Conservation (phyloP, 2,329 filamentous ascomycete species). For the Sclerotinia sclerotiorum region DNA sequence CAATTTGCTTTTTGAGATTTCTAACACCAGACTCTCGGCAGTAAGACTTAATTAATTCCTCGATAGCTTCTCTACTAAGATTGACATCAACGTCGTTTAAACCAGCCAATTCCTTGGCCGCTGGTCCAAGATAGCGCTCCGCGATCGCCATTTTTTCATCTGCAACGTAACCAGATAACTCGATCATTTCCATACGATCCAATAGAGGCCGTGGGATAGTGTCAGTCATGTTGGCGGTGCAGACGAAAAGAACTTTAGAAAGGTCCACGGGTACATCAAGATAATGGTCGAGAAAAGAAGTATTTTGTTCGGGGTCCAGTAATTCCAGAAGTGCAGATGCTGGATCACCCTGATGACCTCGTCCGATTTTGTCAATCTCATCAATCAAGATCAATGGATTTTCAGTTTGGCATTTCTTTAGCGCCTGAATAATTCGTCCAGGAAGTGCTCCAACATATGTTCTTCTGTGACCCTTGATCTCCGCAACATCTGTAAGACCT, state of each 20-base stretch:
- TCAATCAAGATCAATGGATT: conserved; percentile 96
- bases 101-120: conserved; percentile 91
- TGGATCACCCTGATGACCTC: conserved; percentile 94
- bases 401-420: conserved; percentile 99
- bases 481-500: conserved; percentile 93
- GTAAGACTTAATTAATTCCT: conserved; percentile 97
- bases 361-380: conserved; percentile 96
- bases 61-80: conserved; percentile 83
- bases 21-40: conserved; percentile 95
- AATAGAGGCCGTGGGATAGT: conserved; percentile 92
- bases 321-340: conserved; percentile 91
- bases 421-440: conserved; percentile 92
- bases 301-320: conserved; percentile 96
- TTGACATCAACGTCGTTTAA: conserved; percentile 87
- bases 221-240: conserved; percentile 98
- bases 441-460: conserved; percentile 96
- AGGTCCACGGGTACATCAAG: conserved; percentile 97
- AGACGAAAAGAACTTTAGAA: conserved; percentile 97
- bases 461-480: conserved; percentile 95
- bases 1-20: conserved; percentile 98
- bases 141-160: conserved; percentile 99
- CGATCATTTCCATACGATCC: conserved; percentile 97
- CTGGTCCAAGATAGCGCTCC: conserved; percentile 85
- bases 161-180: conserved; percentile 91
- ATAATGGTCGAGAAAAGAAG: conserved; percentile 95